These are phyloP conservation scores for Elsinoe batatas DNA, from an alignment of 2,329 filamentous ascomycete genomes.

Conservation along the genomic window DNA sequence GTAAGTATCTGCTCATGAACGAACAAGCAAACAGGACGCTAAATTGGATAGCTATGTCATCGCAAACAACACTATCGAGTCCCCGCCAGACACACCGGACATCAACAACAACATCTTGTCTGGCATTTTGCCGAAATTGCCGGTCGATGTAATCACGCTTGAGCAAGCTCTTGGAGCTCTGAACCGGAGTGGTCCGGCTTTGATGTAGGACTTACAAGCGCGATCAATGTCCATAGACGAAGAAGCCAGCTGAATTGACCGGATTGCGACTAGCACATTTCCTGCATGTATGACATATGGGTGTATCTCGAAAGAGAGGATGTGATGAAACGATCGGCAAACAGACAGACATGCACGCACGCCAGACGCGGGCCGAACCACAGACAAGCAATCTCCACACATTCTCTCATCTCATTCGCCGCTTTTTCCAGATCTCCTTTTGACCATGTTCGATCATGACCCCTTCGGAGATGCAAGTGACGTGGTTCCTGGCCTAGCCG, in stretches of 20 bases:
- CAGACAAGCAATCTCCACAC: neutral
- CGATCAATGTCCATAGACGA: too few relatives aligned
- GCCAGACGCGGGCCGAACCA: neutral
- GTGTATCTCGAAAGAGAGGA: too few relatives aligned
- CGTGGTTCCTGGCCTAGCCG: conserved; percentile 9
- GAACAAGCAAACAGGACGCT: neutral
- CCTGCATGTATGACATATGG: too few relatives aligned
- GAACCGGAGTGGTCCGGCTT: conserved; percentile 10
- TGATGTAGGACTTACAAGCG: neutral
- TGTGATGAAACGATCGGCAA: neutral
- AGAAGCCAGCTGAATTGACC: too few relatives aligned
- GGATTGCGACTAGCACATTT: too few relatives aligned
- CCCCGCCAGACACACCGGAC: conserved; percentile 18
- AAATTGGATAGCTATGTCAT: conserved; percentile 21
- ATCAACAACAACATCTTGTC: conserved; percentile 24
- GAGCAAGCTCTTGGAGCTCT: conserved; percentile 25
- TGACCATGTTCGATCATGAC: conserved; percentile 7
- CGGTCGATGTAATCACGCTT: conserved; percentile 25
- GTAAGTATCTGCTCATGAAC: conserved; percentile 23
- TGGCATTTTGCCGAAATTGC: conserved; percentile 24
- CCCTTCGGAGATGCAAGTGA: neutral
- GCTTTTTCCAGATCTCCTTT: neutral
- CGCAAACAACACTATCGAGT: conserved; percentile 26
- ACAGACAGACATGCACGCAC: neutral
- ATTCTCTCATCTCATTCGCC: neutral